A percentile compares a stretch with the other conserved stretches of the same genome.
Conservation (phyloP, 208 protist genomes). For the Plasmodiophora brassicae region DNA sequence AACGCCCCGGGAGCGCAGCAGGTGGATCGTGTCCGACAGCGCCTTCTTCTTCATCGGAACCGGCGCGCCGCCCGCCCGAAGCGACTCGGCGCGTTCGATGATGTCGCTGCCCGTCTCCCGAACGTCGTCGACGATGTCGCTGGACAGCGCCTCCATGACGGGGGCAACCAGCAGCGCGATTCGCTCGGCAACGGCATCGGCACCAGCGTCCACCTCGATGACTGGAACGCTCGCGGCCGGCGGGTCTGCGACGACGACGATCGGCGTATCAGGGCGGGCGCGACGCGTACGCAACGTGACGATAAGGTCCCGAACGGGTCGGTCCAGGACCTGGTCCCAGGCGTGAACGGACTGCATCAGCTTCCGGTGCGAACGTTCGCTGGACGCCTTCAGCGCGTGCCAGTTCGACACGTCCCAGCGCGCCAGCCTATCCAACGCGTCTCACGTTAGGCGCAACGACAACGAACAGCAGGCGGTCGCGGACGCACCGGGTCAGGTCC, state of each 20-base stretch:
- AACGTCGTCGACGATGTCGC: neutral
- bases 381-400: constrained; percentile 16
- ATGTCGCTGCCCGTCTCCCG: neutral
- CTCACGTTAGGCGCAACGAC: neutral
- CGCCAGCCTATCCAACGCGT: constrained; percentile 20
- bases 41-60: constrained; percentile 42
- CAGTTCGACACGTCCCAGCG: constrained; percentile 47
- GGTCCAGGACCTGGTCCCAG: neutral
- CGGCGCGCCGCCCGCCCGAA: neutral
- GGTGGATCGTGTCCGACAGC: constrained; percentile 45
- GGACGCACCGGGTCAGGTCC: constrained; percentile 27
- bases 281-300: too few species aligned
- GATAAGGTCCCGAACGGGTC: neutral
- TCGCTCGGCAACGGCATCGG: too few species aligned
- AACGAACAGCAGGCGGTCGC: neutral
- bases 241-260: too few species aligned
- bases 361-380: constrained; percentile 31
- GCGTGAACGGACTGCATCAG: neutral
- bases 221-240: too few species aligned
- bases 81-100: neutral
- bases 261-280: too few species aligned
- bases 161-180: too few species aligned
- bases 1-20: neutral
- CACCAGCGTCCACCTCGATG: too few species aligned
- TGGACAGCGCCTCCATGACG: too few species aligned